Percentiles rank a stretch among this genome's conserved stretches.
Evolutionary conservation across 164 flowering plant species (phyloP).

Genomic region (Cinnamomum chago): DNA sequence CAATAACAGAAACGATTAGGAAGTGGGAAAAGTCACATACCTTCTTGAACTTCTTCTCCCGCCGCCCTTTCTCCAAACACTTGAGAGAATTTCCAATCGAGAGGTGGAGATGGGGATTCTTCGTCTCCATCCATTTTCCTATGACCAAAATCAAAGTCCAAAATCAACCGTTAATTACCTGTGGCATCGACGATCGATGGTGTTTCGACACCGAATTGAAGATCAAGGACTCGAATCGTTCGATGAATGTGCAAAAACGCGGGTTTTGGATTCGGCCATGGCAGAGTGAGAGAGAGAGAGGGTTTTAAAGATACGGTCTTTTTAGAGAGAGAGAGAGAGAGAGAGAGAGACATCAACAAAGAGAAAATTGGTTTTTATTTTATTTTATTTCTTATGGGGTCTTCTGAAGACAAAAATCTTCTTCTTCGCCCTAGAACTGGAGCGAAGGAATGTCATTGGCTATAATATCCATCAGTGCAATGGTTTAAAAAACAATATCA

Average conservation of each 20-base stretch:
- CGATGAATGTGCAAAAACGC: background rate
- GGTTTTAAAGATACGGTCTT: background rate
- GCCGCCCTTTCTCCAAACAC: constrained; percentile 78
- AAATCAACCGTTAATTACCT: background rate
- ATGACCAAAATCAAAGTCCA: background rate
- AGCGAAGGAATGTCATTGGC: background rate
- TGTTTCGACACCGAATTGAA: background rate
- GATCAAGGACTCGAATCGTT: background rate
- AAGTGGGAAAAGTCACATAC: constrained; percentile 22
- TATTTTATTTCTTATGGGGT: background rate
- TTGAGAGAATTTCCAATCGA: constrained; percentile 88
- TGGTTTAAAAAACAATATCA: too few species aligned
- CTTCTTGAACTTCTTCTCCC: constrained; percentile 87
- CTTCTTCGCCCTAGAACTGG: background rate
- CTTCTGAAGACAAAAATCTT: background rate
- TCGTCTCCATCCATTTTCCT: background rate
- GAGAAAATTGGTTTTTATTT: too few species aligned
- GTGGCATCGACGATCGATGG: background rate
- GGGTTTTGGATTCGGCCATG: constrained; percentile 1
- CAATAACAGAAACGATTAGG: background rate
- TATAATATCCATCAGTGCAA: too few species aligned
- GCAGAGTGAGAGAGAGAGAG: background rate
- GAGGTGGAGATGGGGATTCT: constrained; percentile 33
- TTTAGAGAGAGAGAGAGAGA: background rate
- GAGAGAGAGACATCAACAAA: too few species aligned